Evolutionary conservation across 441 rosid species (phyloP).

Genomic region (Erysimum cheiri): DNA sequence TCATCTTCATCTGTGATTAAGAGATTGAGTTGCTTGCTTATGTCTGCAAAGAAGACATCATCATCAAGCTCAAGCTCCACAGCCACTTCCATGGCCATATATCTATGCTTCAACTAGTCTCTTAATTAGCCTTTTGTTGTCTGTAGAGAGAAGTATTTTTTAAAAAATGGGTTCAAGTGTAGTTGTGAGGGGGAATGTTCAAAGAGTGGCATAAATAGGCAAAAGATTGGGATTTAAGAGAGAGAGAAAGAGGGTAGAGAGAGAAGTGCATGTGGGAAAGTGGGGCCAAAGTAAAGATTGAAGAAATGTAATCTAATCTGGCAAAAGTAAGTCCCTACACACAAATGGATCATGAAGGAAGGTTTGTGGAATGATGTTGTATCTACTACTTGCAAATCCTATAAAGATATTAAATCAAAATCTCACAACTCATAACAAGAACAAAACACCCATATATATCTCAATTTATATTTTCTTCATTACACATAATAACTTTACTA

Average conservation of each 20-base stretch:
- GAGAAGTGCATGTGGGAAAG: slow-evolving; percentile 46
- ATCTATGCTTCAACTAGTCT: slow-evolving; percentile 11
- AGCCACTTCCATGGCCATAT: slow-evolving; percentile 39
- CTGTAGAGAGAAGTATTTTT: slow-evolving; percentile 3
- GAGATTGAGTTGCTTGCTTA: slow-evolving; percentile 88
- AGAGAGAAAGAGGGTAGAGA: slow-evolving; percentile 16
- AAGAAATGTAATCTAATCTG: slow-evolving; percentile 37
- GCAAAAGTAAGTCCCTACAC: slow-evolving; percentile 42
- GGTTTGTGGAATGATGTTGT: slow-evolving; percentile 41
- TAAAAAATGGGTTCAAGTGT: slow-evolving; percentile 20
- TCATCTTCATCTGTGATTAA: slow-evolving; percentile 92
- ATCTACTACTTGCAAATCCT: slow-evolving; percentile 38
- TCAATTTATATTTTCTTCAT: neutral
- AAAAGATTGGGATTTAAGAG: slow-evolving; percentile 22
- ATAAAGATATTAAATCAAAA: slow-evolving; percentile 29
- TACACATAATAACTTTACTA: slow-evolving; percentile 4
- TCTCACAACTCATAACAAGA: slow-evolving; percentile 37
- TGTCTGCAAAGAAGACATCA: slow-evolving; percentile 84
- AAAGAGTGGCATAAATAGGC: slow-evolving; percentile 43
- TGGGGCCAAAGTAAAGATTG: slow-evolving; percentile 34
- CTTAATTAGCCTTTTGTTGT: slow-evolving; percentile 22
- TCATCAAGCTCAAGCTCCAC: slow-evolving; percentile 80
- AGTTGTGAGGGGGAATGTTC: slow-evolving; percentile 40
- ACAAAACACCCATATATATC: slow-evolving; percentile 36
- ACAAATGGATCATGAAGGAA: slow-evolving; percentile 40